These are phyloP conservation scores for Solanum hybrid DNA, from an alignment of 305 asterid genomes.

Conservation along the genomic window DNA sequence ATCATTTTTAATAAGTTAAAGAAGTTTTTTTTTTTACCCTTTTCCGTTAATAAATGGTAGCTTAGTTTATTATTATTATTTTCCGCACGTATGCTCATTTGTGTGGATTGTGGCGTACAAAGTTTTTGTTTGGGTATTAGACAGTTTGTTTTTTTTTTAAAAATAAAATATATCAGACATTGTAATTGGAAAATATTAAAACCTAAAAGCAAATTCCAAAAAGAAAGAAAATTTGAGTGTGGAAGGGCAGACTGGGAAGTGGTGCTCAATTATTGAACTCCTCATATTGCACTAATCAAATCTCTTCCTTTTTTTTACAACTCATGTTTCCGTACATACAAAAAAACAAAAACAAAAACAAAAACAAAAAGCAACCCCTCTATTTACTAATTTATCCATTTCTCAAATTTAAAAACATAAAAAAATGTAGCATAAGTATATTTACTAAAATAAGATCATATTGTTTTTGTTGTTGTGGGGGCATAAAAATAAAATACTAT, in stretches of 20 bases:
- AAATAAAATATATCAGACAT: not conserved
- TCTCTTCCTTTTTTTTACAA: not conserved
- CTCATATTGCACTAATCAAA: not conserved
- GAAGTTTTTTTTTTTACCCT: not conserved
- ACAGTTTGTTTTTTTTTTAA: not conserved
- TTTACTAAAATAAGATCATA: not conserved
- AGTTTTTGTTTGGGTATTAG: not conserved
- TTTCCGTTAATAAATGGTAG: not conserved
- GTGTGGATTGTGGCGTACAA: not conserved
- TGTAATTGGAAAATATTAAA: not conserved
- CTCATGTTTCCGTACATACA: not conserved
- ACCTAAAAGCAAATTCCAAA: not conserved
- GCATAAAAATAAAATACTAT: not conserved
- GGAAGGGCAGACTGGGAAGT: not conserved
- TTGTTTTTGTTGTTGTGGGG: not conserved
- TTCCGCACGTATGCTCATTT: not conserved
- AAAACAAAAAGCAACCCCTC: not conserved
- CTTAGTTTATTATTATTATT: not conserved
- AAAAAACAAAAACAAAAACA: not conserved
- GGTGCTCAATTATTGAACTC: not conserved
- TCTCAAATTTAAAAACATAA: not conserved
- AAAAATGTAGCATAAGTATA: not conserved
- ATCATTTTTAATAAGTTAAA: not conserved
- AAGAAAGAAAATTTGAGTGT: not conserved
- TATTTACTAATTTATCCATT: not conserved